These are phyloP conservation scores for Cryphonectria carpinicola DNA, from an alignment of 2,329 filamentous ascomycete genomes.

Conservation along the genomic window DNA sequence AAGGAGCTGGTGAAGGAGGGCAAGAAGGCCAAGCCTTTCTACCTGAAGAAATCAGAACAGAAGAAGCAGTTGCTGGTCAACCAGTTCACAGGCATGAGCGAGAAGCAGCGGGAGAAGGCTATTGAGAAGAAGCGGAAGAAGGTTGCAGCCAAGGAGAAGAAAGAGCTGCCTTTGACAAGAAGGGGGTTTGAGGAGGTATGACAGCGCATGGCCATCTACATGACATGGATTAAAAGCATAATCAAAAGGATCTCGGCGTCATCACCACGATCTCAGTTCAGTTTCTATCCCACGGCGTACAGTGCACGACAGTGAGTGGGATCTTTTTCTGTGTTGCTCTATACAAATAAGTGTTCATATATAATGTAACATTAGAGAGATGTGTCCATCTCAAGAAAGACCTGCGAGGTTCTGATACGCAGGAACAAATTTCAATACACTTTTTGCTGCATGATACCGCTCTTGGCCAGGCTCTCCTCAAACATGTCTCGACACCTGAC, in stretches of 20 bases:
- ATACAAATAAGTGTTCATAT: not conserved
- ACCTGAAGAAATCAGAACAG: conserved; percentile 88
- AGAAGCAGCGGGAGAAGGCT: conserved; percentile 79
- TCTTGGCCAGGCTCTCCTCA: conserved; percentile 53
- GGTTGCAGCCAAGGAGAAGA: conserved; percentile 82
- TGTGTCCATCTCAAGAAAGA: not conserved
- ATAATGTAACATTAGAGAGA: not conserved
- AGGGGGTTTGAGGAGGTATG: conserved; percentile 40
- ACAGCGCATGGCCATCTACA: not conserved
- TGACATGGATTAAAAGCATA: not conserved
- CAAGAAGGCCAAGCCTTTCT: conserved; percentile 88
- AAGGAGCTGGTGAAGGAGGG: conserved; percentile 84
- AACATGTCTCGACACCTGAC: conserved; percentile 86
- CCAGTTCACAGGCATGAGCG: conserved; percentile 81
- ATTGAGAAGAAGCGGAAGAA: conserved; percentile 92
- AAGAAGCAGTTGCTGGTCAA: conserved; percentile 84
- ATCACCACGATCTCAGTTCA: not conserved
- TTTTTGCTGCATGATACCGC: conserved; percentile 31
- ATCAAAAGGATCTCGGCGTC: not conserved
- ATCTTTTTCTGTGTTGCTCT: not conserved
- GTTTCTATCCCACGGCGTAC: not conserved
- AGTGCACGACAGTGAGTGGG: not conserved
- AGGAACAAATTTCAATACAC: conserved; percentile 1
- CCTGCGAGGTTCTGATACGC: not conserved
- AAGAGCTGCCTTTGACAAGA: conserved; percentile 64